Evolutionary conservation across 2,329 filamentous ascomycete genomes (phyloP), one percentile per base, ranked within the genome.

Genomic region (Trichophyton mentagrophytes): DNA sequence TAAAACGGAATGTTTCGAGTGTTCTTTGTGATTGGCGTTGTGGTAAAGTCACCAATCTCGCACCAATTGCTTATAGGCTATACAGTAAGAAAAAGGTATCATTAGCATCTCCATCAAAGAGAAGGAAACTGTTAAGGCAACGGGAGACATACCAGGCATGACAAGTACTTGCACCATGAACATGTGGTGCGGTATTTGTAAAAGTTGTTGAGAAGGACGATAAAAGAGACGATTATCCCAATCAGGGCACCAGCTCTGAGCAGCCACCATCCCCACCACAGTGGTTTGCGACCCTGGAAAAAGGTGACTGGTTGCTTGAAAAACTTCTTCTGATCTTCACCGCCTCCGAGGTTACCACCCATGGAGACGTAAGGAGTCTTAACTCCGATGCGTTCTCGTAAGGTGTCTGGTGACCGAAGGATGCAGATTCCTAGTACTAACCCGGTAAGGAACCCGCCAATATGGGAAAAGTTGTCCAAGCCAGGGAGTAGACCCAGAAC

Each of bases 191-290:
- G 81, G 72, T 86, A 85, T 64, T 82, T 82, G 75, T 97, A 97
- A 72, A 99, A 99, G 76, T 96, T 93, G 71, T 90, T 85, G 63
- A 97, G 73, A 59, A 99, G 78, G 51, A 96, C 76, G 63, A 96
- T 88, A 71, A 97, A 96, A 1, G 87, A 86, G 46, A 95, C 81
- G 40, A 96, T 79, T 38, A 91, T 87, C n/a, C 85, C 81, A 6
- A 96, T 81, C 58, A 99, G 77, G 25, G 87, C 86, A 0, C 82
- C 89, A 0, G 82, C 88, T 17, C 93, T 83, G 30, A 97, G 80
- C 22, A 96, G 74, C 92, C 92, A 97, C 93, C 93, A 99, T 4
- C 78, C 87, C 93, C 93, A 99, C 93, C 93, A 99, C 6, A 96
- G 79, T 22, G 88, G 87, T 72, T 95, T 96, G 17, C 93, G 83